Evolutionary conservation across 306 rosid species (phyloP), one percentile per base, ranked within the genome.

Genomic region (Urtica urens): DNA sequence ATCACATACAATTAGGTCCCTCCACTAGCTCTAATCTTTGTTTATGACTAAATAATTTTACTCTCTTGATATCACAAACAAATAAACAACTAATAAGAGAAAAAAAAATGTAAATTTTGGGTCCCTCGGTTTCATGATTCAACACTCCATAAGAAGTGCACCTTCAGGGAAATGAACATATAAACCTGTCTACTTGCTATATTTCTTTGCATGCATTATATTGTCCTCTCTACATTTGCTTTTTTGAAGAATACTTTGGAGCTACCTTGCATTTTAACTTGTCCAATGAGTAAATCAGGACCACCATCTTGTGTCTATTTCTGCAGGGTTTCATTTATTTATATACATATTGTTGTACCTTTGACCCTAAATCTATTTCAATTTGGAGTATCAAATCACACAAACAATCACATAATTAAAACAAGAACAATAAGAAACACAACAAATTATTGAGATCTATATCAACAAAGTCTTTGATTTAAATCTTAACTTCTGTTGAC

Each of bases 131-230:
- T n/a, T 64, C 40, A 64, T 59, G 62, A 59, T 64, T 70, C 53
- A 53, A 52, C 23, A 44, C 57, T 67, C 67, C 72, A 53, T 53
- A 23, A 30, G 41, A 39, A 51, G 62, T 62, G 69, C 65, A 34
- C 40, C 40, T 38, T 62, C 61, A 45, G 35, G 53, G 58, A 55
- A 38, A 55, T 51, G 43, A 12, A 51, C 52, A 50, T 55, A n/a
- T n/a, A n/a, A 34, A 43, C 28, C 55, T 64, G 57, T 59, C 52
- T 70, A 57, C 64, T 59, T 58, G 53, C 31, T 48, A 59, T 46
- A 49, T 49, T 70, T 64, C 76, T 65, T 70, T 53, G 60, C 64
- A 49, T 59, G 53, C 76, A 70, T 70, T 42, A 70, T 70, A 57
- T 44, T 70, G 76, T 70, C 76, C 51, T 60, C n/a, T n/a, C 67